Percentiles rank a stretch among this genome's conserved stretches.
Conservation (phyloP, 805 yeast genomes). For the Nakazawaea holstii region DNA sequence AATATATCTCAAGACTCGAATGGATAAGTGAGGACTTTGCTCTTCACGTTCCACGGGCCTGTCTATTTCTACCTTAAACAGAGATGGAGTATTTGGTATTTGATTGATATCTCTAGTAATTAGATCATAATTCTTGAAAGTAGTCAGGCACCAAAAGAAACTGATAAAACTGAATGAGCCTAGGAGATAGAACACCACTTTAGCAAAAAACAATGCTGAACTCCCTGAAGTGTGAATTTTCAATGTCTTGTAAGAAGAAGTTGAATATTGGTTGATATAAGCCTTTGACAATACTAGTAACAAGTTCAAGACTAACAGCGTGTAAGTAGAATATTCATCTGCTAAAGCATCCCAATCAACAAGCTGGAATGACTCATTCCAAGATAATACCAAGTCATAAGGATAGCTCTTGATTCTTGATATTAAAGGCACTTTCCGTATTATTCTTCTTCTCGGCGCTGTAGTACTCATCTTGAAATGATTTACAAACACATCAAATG, state of each 20-base stretch:
- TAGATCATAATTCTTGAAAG: conserved; percentile 10
- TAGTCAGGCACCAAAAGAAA: conserved; percentile 5
- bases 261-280: not conserved
- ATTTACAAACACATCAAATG: too few species aligned
- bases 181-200: not conserved
- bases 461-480: not conserved
- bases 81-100: conserved; percentile 9
- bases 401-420: conserved; percentile 14
- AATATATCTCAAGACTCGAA: not conserved
- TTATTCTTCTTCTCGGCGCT: not conserved
- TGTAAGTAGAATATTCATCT: conserved; percentile 14
- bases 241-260: not conserved
- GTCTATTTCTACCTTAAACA: conserved; percentile 7
- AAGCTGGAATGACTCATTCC: conserved; percentile 19
- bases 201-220: not conserved
- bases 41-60: conserved; percentile 1
- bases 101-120: conserved; percentile 7
- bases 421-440: conserved; percentile 1
- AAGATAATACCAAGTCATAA: conserved; percentile 18
- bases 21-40: not conserved
- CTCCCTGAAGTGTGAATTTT: not conserved
- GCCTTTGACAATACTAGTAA: conserved; percentile 14
- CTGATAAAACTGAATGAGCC: conserved; percentile 2
- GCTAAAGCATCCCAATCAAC: conserved; percentile 23
- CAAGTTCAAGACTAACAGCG: conserved; percentile 15